Evolutionary conservation across 1,284 basidiomycete genomes (phyloP), one percentile per base, ranked within the genome.

Genomic region (Papiliotrema fonsecae): DNA sequence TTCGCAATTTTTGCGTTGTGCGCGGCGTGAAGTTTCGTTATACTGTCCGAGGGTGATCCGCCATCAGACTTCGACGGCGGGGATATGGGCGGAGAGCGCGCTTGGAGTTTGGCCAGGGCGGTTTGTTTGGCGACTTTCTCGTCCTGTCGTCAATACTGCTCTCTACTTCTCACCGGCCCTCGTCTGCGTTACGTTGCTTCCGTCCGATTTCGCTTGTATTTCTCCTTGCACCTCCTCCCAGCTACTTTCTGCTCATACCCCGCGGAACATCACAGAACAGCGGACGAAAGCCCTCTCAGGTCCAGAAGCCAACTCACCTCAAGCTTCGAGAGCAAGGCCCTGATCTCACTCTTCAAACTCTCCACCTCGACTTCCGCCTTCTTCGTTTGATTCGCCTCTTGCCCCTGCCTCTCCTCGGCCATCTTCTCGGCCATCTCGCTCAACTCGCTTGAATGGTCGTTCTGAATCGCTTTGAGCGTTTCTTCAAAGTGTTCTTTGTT

Each of bases 401-500:
- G 37, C 26, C 31, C n/a, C 16, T n/a, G 37, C 16, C 27, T 27
- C 27, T 49, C 40, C 13, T 47, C 44, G 2, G 49, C 44, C 19
- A 42, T 36, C 16, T 35, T 28, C 22, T 57, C 51, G 4, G 51
- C 49, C 4, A 40, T 6, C 9, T 31, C 36, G 10, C 13, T 16
- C 24, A 52, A 18, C 11, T 52, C 53, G 16, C 18, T 18, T 5
- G 32, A 30, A 48, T 61, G 56, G 16, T 41, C 34, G 11, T 28
- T 49, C 35, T 62, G 54, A n/a, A 55, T 47, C 35, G 53, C 50
- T 11, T 50, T 44, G 5, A 68, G 47, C 6, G 60, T 51, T 22
- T 55, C 48, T 36, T 63, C 50, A 38, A 69, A 70, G 45, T 64
- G 59, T 11, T 52, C 47, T 45, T 65, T 64, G 60, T 70, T 69